phyloP scores from a whole-genome alignment of 2,329 filamentous ascomycete genomes.

The Trichoderma afroharzianum region DNA sequence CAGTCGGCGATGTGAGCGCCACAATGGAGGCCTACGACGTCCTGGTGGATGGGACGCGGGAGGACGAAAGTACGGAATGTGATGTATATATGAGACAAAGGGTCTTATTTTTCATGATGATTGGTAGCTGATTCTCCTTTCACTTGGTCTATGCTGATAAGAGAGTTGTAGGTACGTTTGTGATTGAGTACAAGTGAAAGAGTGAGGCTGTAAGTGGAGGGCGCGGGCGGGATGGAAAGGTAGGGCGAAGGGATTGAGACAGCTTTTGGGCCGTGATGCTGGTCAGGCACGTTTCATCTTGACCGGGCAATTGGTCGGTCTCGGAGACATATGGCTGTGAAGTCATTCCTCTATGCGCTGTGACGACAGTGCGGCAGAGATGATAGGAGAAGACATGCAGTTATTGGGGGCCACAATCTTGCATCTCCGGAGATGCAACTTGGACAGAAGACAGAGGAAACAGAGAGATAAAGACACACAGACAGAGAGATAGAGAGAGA shows the following conservation, averaged over 20 bases:
- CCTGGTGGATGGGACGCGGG: not conserved
- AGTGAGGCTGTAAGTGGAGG: not conserved
- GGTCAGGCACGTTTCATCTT: not conserved
- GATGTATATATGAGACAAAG: not conserved
- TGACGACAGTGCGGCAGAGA: not conserved
- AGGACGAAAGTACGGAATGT: not conserved
- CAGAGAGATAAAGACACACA: not conserved
- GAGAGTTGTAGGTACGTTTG: not conserved
- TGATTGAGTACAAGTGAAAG: not conserved
- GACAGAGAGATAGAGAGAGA: not conserved
- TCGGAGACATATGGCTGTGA: not conserved
- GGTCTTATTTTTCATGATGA: not conserved
- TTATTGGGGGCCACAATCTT: not conserved
- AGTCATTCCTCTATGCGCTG: not conserved
- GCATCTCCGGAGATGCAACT: not conserved
- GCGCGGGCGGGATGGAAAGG: not conserved
- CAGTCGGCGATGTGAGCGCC: not conserved
- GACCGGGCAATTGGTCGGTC: not conserved
- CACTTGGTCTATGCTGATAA: not conserved
- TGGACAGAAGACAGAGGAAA: not conserved
- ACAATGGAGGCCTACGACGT: not conserved
- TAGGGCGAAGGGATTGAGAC: not conserved
- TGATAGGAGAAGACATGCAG: not conserved
- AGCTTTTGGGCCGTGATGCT: not conserved
- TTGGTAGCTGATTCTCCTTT: no score